Base-by-base conservation (phyloP, 306 rosid genomes). In the Inga oerstediana region DNA sequence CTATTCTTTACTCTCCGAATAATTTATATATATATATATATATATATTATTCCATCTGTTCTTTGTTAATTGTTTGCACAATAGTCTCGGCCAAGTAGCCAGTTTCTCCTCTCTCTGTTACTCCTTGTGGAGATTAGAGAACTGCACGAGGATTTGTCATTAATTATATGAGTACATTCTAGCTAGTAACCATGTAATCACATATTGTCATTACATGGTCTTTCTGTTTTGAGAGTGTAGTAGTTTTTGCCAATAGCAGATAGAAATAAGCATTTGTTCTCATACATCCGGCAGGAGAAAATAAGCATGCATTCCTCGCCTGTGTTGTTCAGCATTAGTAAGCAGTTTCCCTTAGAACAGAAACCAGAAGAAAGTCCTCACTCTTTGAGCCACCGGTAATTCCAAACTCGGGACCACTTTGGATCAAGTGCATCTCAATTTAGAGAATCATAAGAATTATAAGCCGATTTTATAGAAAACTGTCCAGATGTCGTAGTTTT, bases 11-110 rank as follows among this genome's bases (percentile, higher is more conserved):
- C 35, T 65, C 39, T 19, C 61, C 41, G 14, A 62, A 15, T 41
- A 83, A 35, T 83, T 58, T 68, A 64, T 27, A 35, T 83, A 69
- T 68, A 64, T 83, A 69, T 68, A 64, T 27, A 35, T 83, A 69
- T 68, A 64, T 65, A 5, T 44, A 27, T 37, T 39, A 39, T 24
- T 9, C 37, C 15, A 22, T 22, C 3, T 11, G 19, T 19, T 20
- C 41, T 22, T 49, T 32, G 43, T 65, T 75, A 24, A 0, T 81
- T 75, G 39, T 51, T 10, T 61, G 39, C 20, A 5, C 30, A 27
- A 24, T 11, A 12, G 4, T 27, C 70, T 64, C 20, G 10, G 20
- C 39, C 14, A 27, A 12, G 5, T 59, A 9, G 66, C 14, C 4
- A 0, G 39, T 64, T 27, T 12, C 35, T 61, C 34, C 14, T 65